These are phyloP conservation scores for Styphnolobium japonicum DNA, from an alignment of 306 rosid species.

Conservation along the genomic window DNA sequence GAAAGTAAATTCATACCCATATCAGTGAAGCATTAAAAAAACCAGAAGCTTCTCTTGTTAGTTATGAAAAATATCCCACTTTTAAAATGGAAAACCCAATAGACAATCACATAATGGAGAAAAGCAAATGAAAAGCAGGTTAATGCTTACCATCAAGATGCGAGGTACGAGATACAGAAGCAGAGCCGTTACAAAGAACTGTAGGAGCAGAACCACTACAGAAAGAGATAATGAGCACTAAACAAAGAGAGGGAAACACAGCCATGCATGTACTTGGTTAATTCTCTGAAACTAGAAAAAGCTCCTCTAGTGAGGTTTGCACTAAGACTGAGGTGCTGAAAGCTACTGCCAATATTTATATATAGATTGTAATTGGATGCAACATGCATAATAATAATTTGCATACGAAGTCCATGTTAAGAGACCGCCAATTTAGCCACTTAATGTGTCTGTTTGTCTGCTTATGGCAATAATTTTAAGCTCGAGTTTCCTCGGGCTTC, in stretches of 20 bases:
- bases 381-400: background rate
- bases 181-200: constrained; percentile 10
- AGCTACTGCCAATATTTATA: background rate
- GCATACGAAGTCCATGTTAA: background rate
- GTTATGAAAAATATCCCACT: background rate
- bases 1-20: background rate
- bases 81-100: background rate
- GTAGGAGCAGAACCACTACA: constrained; percentile 18
- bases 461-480: too few species aligned
- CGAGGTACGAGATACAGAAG: constrained; percentile 17
- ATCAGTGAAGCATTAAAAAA: background rate
- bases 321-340: too few species aligned
- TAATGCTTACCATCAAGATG: constrained; percentile 45
- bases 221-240: constrained; percentile 11
- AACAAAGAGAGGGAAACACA: constrained; percentile 11
- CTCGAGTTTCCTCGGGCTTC: too few species aligned
- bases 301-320: background rate
- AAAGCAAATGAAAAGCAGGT: too few species aligned
- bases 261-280: constrained; percentile 9
- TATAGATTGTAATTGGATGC: background rate
- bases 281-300: background rate
- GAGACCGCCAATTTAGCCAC: background rate
- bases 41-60: background rate
- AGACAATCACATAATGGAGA: background rate
- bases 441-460: background rate